Percentiles rank a stretch among this genome's conserved stretches.
Evolutionary conservation across 805 yeast species (phyloP).

Genomic region (Blastobotrys attinorum): DNA sequence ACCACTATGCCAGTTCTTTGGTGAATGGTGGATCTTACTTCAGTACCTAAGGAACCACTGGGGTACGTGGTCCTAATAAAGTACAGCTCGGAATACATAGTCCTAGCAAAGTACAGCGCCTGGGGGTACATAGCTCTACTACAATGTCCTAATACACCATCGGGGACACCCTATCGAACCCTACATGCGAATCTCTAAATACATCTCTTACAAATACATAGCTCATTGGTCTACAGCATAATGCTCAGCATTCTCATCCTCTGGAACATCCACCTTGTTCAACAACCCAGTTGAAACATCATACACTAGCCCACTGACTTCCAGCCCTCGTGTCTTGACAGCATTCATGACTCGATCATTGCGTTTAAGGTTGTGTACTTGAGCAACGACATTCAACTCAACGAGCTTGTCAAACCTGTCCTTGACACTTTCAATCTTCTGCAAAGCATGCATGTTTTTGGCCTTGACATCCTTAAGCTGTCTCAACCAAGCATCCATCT

Average conservation of each 20-base stretch:
- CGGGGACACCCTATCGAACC: too few species aligned
- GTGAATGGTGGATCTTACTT: too few species aligned
- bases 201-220: too few species aligned
- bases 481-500: conserved; percentile 64
- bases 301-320: conserved; percentile 77
- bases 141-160: too few species aligned
- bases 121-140: too few species aligned
- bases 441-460: conserved; percentile 44
- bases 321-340: conserved; percentile 50
- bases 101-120: too few species aligned
- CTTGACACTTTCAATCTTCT: conserved; percentile 41
- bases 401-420: conserved; percentile 55
- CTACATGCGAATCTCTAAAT: too few species aligned
- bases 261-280: conserved; percentile 35
- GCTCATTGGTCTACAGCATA: not conserved
- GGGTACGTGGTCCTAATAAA: too few species aligned
- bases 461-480: conserved; percentile 61
- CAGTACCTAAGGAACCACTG: too few species aligned
- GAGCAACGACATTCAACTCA: conserved; percentile 68
- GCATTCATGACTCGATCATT: conserved; percentile 67
- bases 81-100: too few species aligned
- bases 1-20: too few species aligned
- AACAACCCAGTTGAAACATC: conserved; percentile 73
- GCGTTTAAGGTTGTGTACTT: conserved; percentile 53
- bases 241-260: conserved; percentile 17